Percentiles rank a stretch among this genome's conserved stretches.
Evolutionary conservation across 495 filamentous ascomycete species (phyloP).

Genomic region (Penicillium goetzii): DNA sequence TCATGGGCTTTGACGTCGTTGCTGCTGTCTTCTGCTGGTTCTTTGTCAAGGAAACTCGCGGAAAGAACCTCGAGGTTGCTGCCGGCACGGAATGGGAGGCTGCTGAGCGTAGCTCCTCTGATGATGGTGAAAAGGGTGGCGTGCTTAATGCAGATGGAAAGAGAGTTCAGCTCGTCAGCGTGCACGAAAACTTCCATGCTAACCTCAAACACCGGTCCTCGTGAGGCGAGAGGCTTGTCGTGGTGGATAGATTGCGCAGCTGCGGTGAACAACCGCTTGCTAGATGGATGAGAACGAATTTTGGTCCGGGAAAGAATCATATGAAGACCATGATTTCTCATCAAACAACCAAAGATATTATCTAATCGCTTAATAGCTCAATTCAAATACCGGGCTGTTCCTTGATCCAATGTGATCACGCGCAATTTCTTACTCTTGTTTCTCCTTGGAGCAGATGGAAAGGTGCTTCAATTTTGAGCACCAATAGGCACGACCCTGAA

Average conservation of each 20-base stretch:
- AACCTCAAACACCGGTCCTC: slow-evolving; percentile 22
- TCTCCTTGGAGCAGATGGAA: neutral
- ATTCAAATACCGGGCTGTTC: too few species aligned
- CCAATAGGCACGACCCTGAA: neutral
- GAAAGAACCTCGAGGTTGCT: slow-evolving; percentile 32
- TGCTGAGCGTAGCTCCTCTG: slow-evolving; percentile 25
- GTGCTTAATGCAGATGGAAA: slow-evolving; percentile 21
- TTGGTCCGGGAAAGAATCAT: neutral
- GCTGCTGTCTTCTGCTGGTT: slow-evolving; percentile 32
- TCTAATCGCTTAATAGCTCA: neutral
- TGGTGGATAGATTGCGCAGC: neutral
- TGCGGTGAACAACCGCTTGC: neutral
- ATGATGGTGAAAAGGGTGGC: slow-evolving; percentile 24
- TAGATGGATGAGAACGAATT: neutral
- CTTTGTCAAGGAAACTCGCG: slow-evolving; percentile 34
- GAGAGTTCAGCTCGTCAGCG: slow-evolving; percentile 26
- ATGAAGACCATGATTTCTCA: neutral
- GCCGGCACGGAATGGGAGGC: slow-evolving; percentile 35
- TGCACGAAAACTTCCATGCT: slow-evolving; percentile 32
- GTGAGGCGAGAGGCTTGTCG: slow-evolving; percentile 5
- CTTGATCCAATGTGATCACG: neutral
- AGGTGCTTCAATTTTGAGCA: neutral
- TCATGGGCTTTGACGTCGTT: slow-evolving; percentile 33
- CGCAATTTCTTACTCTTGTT: neutral
- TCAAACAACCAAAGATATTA: neutral